Evolutionary conservation across 1,284 basidiomycete species (phyloP), one percentile per base, ranked within the genome.

Genomic region (Puccinia sorghi): DNA sequence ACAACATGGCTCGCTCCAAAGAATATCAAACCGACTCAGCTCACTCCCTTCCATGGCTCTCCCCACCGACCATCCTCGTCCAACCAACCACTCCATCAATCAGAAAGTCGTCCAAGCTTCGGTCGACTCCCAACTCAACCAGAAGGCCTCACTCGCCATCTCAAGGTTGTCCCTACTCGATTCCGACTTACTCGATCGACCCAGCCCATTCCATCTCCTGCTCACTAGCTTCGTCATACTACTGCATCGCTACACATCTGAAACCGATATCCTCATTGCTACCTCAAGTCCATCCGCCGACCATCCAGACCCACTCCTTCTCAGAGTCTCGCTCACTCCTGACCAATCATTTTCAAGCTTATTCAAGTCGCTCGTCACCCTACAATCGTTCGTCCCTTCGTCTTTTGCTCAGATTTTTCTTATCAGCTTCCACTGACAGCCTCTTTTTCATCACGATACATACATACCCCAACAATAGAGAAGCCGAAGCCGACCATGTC

Each of bases 11-110:
- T 46, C 43, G 7, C 61, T 64, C 8, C 20, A 13, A 3, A 22
- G 61, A 39, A 46, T 64, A 17, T n/a, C 61, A 12, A 64, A 25
- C 39, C 39, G 61, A 43, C 61, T 64, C 8, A 64, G 41, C 61
- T 43, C 61, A 43, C 22, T 64, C 13, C 61, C 61, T 12, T 91
- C 92, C 39, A 92, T 98, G 81, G 93, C 94, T 3, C 87, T 99
- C 22, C 96, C 97, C 0, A 97, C 95, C 0, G 97, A 99, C 86
- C 99, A 98, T 84, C 96, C 97, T 2, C 87, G 95, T 79, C 92
- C 93, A 17, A 59, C 25, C 22, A 46, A 48, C 48, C 69, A 72
- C 39, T 86, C 90, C 15, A 90, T 89, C 17, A 86, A 89, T 15
- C 88, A 89, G 84, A 91, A 89, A 83, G 86, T 91, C 63, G 90